phyloP scores from a whole-genome alignment of 129 eudicot species.

The Logfia minima region DNA sequence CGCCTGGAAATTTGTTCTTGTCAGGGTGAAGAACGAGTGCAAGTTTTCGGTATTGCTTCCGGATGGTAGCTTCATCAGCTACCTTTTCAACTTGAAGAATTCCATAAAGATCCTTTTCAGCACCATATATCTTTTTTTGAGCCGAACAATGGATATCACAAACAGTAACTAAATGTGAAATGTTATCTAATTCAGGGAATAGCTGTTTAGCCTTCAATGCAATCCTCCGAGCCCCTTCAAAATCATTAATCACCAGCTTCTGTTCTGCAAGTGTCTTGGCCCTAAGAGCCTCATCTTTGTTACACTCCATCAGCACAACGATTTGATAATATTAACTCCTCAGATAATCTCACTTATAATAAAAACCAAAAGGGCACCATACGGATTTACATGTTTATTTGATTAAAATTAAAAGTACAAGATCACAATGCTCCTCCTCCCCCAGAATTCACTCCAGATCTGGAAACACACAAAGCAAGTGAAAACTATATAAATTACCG shows the following conservation, averaged over 20 bases:
- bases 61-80: conserved; percentile 67
- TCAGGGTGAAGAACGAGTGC: conserved; percentile 92
- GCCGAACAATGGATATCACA: conserved; percentile 94
- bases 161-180: conserved; percentile 62
- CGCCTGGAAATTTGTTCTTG: conserved; percentile 88
- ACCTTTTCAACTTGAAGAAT: conserved; percentile 77
- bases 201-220: conserved; percentile 67
- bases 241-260: conserved; percentile 71
- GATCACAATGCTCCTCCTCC: conserved; percentile 15
- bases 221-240: conserved; percentile 72
- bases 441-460: conserved; percentile 23
- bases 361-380: neutral
- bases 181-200: conserved; percentile 68
- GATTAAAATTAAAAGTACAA: neutral
- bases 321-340: conserved; percentile 26
- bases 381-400: conserved; percentile 12
- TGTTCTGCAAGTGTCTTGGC: conserved; percentile 69
- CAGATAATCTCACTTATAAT: conserved; percentile 1
- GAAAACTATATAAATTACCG: neutral
- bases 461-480: conserved; percentile 24
- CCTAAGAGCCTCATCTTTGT: conserved; percentile 79
- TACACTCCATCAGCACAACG: conserved; percentile 66
- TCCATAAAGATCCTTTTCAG: conserved; percentile 76
- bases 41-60: conserved; percentile 82
- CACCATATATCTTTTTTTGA: conserved; percentile 42